These are phyloP conservation scores for Balansia obtecta DNA, from an alignment of 2,329 filamentous ascomycete genomes.

Conservation along the genomic window DNA sequence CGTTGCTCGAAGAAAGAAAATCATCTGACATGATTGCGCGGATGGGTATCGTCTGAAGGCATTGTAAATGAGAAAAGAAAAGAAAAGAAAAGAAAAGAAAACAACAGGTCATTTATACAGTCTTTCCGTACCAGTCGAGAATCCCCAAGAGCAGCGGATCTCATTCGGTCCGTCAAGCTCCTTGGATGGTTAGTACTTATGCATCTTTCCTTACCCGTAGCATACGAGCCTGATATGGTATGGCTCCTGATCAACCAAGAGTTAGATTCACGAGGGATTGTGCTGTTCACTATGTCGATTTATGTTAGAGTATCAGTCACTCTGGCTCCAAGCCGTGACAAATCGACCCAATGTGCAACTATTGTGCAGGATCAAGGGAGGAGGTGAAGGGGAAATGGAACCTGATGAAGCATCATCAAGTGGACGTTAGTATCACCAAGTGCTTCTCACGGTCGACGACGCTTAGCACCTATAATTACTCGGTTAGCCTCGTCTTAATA, in stretches of 20 bases:
- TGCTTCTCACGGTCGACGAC: constrained; percentile 9
- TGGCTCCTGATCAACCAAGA: neutral
- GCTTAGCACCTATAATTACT: constrained; percentile 9
- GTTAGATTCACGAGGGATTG: neutral
- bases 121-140: neutral
- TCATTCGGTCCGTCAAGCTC: neutral
- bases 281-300: neutral
- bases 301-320: neutral
- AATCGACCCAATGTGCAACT: neutral
- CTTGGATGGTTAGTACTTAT: neutral
- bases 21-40: neutral
- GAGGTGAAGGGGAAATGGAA: neutral
- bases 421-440: constrained; percentile 4
- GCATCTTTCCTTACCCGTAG: constrained; percentile 1
- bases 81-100: neutral
- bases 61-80: no score
- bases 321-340: neutral
- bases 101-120: neutral
- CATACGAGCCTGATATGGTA: neutral
- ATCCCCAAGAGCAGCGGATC: neutral
- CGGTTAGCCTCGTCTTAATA: constrained; percentile 3
- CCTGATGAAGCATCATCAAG: neutral
- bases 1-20: neutral
- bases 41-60: neutral
- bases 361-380: neutral